Conservation (phyloP, 1,284 basidiomycete species). For the Leccinum variabile region DNA sequence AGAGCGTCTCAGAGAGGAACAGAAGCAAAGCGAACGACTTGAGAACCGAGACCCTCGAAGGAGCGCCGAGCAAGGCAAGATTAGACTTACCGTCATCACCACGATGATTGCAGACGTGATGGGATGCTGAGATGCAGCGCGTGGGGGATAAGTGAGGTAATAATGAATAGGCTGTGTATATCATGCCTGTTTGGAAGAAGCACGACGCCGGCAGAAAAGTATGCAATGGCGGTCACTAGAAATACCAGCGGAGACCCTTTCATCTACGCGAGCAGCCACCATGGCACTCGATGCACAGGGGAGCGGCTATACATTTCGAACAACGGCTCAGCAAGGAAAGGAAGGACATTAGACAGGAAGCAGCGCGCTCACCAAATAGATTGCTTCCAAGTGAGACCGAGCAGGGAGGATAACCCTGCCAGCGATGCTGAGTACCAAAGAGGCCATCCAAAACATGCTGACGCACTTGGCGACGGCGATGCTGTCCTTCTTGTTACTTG, state of each 20-base stretch:
- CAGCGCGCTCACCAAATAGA: constrained; percentile 49
- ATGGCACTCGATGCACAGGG: constrained; percentile 54
- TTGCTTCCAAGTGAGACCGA: constrained; percentile 60
- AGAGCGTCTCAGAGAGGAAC: too few species aligned
- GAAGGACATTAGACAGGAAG: not conserved
- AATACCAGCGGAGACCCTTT: constrained; percentile 58
- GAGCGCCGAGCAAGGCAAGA: not conserved
- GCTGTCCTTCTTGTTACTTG: constrained; percentile 31
- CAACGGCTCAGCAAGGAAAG: not conserved
- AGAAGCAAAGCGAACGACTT: not conserved
- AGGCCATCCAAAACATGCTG: constrained; percentile 61
- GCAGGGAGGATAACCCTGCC: constrained; percentile 45
- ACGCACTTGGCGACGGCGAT: constrained; percentile 38
- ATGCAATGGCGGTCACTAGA: constrained; percentile 55
- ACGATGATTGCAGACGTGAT: constrained; percentile 68
- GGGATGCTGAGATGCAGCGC: constrained; percentile 40
- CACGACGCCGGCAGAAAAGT: constrained; percentile 55
- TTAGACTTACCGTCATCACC: constrained; percentile 54
- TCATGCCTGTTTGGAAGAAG: constrained; percentile 45
- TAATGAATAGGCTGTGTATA: not conserved
- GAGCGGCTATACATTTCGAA: constrained; percentile 42
- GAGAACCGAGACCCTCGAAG: not conserved
- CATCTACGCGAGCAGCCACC: constrained; percentile 52
- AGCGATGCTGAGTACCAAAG: constrained; percentile 59
- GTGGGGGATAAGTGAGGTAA: constrained; percentile 1